These are phyloP conservation scores for Begonia loranthoides DNA, from an alignment of 306 rosid species.

Conservation along the genomic window DNA sequence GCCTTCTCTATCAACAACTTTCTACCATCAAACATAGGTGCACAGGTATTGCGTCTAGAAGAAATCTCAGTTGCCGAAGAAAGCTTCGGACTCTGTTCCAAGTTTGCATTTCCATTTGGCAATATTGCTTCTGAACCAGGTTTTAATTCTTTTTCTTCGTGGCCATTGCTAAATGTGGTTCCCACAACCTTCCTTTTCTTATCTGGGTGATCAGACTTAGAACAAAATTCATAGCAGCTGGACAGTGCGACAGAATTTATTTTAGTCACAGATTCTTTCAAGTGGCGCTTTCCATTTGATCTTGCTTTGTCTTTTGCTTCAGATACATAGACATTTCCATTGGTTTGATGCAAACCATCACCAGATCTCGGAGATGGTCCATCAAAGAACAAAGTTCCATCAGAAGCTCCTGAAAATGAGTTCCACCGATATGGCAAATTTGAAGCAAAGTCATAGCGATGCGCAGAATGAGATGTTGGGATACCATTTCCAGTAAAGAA, in stretches of 20 bases:
- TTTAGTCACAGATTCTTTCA: conserved; percentile 27
- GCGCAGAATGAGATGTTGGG: conserved; percentile 50
- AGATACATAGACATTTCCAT: conserved; percentile 47
- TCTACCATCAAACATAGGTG: conserved; percentile 80
- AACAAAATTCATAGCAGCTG: conserved; percentile 28
- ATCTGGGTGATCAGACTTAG: conserved; percentile 34
- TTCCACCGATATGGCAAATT: conserved; percentile 73
- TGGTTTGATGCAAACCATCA: conserved; percentile 38
- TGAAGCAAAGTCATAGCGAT: conserved; percentile 60
- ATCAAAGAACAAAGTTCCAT: conserved; percentile 36
- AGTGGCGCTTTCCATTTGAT: conserved; percentile 37
- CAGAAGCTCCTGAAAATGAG: conserved; percentile 19
- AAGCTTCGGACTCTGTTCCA: conserved; percentile 33
- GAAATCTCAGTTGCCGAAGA: conserved; percentile 33
- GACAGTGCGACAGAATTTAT: conserved; percentile 25
- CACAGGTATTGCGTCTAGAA: conserved; percentile 26
- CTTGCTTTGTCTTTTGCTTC: conserved; percentile 46
- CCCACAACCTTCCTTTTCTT: conserved; percentile 63
- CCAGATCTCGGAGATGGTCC: conserved; percentile 37
- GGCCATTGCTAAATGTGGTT: conserved; percentile 37
- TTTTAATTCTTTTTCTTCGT: conserved; percentile 32
- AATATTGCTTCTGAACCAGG: conserved; percentile 36
- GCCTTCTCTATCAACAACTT: conserved; percentile 80
- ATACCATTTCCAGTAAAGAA: conserved; percentile 58
- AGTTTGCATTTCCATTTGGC: conserved; percentile 46